A percentile compares a stretch with the other conserved stretches of the same genome.
These are phyloP conservation scores for Lyophyllum shimeji DNA, from an alignment of 768 basidiomycete genomes.

Conservation along the genomic window DNA sequence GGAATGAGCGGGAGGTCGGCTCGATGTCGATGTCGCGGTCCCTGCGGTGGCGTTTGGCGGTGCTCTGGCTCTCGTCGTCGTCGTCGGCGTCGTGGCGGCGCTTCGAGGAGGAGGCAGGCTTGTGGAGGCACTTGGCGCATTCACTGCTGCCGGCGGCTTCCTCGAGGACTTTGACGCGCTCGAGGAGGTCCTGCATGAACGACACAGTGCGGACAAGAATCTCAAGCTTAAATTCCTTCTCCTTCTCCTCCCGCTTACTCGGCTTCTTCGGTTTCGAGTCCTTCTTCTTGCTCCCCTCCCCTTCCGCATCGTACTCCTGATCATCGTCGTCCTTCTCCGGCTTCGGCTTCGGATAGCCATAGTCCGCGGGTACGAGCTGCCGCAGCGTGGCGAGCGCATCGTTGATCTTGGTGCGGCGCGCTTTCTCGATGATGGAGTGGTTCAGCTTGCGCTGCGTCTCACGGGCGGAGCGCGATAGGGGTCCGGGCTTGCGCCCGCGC, in stretches of 20 bases:
- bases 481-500: slow-evolving; percentile 74
- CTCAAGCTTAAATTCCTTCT: slow-evolving; percentile 92
- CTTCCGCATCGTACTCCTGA: slow-evolving; percentile 36
- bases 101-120: slow-evolving; percentile 14
- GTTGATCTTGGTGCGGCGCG: slow-evolving; percentile 94
- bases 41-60: slow-evolving; percentile 9
- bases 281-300: slow-evolving; percentile 29
- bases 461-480: slow-evolving; percentile 71
- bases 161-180: slow-evolving; percentile 46
- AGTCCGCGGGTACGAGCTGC: slow-evolving; percentile 69
- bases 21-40: neutral
- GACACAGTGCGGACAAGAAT: slow-evolving; percentile 81
- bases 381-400: slow-evolving; percentile 79
- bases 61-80: neutral
- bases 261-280: slow-evolving; percentile 31
- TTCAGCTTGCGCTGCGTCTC: slow-evolving; percentile 90
- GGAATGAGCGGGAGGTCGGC: too few relatives aligned
- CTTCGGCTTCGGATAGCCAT: slow-evolving; percentile 27
- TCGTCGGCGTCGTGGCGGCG: slow-evolving; percentile 12
- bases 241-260: slow-evolving; percentile 56
- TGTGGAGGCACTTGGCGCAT: slow-evolving; percentile 26
- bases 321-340: slow-evolving; percentile 31
- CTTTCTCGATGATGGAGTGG: slow-evolving; percentile 93
- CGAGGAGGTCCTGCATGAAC: slow-evolving; percentile 71
- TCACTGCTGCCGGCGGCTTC: neutral